A percentile compares a stretch with the other conserved stretches of the same genome.
Conservation (phyloP, 257 asterid species). For the Solanum habrochaites region DNA sequence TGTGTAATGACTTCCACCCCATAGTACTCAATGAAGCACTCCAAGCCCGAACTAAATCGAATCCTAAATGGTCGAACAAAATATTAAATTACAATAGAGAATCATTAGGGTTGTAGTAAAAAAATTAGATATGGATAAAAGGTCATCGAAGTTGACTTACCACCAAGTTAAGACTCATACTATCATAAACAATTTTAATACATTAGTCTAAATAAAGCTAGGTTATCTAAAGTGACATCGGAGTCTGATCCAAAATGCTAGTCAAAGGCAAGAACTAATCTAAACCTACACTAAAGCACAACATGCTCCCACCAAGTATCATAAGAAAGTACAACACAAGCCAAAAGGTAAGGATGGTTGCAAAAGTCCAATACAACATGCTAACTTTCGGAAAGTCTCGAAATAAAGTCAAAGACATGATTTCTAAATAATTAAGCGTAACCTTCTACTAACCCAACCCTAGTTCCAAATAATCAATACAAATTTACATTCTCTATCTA, state of each 20-base stretch:
- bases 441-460: background rate
- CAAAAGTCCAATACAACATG: background rate
- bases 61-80: background rate
- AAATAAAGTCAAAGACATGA: background rate
- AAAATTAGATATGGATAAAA: background rate
- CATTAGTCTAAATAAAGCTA: background rate
- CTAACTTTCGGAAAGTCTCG: background rate
- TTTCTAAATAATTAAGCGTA: too few relatives aligned
- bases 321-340: background rate
- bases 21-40: background rate
- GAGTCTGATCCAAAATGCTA: background rate
- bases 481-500: background rate
- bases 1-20: background rate
- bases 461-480: background rate
- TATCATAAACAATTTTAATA: too few relatives aligned
- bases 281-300: background rate
- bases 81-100: background rate
- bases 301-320: background rate
- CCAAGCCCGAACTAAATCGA: background rate
- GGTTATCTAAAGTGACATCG: background rate
- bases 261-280: background rate
- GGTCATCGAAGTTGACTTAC: background rate
- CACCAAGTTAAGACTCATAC: background rate
- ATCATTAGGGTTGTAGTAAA: background rate
- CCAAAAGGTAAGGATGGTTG: background rate